phyloP scores from a whole-genome alignment of 2,329 filamentous ascomycete species.

The Fusarium odoratissimum region DNA sequence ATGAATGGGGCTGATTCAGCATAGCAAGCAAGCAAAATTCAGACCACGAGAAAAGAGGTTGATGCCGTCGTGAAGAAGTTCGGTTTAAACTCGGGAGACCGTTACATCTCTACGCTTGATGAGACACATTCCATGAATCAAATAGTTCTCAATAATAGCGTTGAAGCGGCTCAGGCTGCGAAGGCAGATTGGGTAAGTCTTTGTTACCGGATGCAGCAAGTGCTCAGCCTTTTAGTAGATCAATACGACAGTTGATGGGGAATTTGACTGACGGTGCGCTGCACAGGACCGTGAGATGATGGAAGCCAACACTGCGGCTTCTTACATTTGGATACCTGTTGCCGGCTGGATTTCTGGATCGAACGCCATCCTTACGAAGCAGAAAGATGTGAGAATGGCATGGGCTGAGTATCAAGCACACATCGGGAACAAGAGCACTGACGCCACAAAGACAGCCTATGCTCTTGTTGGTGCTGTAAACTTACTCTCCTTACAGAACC shows the following conservation, averaged over 20 bases:
- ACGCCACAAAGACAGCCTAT: background rate
- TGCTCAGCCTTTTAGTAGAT: background rate
- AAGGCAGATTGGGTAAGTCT: background rate
- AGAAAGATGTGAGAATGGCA: rapidly evolving
- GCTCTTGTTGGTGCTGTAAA: rapidly evolving
- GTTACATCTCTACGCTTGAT: background rate
- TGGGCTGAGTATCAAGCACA: background rate
- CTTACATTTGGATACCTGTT: rapidly evolving
- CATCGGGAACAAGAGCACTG: rapidly evolving
- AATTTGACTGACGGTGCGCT: rapidly evolving
- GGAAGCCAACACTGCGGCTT: rapidly evolving
- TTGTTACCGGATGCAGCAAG: rapidly evolving
- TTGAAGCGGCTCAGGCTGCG: background rate
- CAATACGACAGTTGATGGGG: rapidly evolving
- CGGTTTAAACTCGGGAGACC: rapidly evolving
- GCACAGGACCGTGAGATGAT: rapidly evolving
- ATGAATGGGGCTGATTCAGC: rapidly evolving
- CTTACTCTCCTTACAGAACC: rapidly evolving
- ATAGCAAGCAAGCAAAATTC: background rate
- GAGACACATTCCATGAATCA: background rate
- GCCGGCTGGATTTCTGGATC: rapidly evolving
- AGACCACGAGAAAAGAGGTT: background rate
- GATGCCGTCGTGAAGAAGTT: background rate
- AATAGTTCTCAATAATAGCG: rapidly evolving
- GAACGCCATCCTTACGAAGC: rapidly evolving